phyloP scores from a whole-genome alignment of 164 flowering plant genomes.

The Nymphaea thermarum region DNA sequence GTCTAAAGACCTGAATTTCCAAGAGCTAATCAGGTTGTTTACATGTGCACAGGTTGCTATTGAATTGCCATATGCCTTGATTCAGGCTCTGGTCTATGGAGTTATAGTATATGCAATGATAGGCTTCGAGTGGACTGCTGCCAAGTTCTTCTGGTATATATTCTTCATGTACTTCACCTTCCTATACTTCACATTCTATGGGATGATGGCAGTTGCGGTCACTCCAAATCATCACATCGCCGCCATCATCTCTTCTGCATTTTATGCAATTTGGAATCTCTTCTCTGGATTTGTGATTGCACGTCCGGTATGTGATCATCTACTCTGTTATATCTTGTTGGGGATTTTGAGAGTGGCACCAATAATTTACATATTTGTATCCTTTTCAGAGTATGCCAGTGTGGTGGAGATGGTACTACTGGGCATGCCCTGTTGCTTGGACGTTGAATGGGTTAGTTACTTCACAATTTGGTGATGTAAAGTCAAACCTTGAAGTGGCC shows the following conservation, averaged over 20 bases:
- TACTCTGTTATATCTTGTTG: not conserved
- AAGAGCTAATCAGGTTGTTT: not conserved
- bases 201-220: constrained; percentile 64
- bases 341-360: not conserved
- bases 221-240: constrained; percentile 53
- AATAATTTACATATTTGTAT: not conserved
- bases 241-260: constrained; percentile 38
- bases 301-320: constrained; percentile 28
- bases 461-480: constrained; percentile 32
- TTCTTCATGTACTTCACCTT: constrained; percentile 56
- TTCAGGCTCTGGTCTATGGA: constrained; percentile 31
- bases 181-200: constrained; percentile 51
- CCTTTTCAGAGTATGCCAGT: constrained; percentile 18
- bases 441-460: constrained; percentile 31
- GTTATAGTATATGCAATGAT: constrained; percentile 51
- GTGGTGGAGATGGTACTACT: constrained; percentile 57
- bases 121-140: constrained; percentile 47
- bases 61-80: constrained; percentile 38
- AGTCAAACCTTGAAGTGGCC: constrained; percentile 4
- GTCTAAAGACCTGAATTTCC: not conserved
- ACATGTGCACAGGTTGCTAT: constrained; percentile 20
- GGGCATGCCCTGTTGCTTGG: constrained; percentile 50
- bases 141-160: constrained; percentile 48
- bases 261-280: constrained; percentile 51
- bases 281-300: constrained; percentile 58